Conservation (phyloP, 2,329 filamentous ascomycete species). For the Huntiella bhutanensis region DNA sequence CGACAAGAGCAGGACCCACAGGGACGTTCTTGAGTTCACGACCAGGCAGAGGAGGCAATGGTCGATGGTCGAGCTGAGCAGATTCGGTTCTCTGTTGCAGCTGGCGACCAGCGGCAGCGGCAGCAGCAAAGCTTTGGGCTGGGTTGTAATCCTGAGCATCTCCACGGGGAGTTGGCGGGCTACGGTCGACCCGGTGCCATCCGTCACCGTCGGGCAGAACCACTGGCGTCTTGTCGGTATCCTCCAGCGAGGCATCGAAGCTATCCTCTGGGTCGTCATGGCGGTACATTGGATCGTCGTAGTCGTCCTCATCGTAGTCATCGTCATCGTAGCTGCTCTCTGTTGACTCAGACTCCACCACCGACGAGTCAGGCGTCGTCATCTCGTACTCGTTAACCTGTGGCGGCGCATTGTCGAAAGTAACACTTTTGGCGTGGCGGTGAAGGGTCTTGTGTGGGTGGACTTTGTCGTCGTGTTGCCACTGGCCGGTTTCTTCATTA, state of each 20-base stretch:
- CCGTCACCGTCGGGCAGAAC: conserved; percentile 69
- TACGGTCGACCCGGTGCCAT: conserved; percentile 58
- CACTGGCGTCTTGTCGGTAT: conserved; percentile 91
- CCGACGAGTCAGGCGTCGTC: conserved; percentile 91
- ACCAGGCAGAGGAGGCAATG: conserved; percentile 69
- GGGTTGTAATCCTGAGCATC: conserved; percentile 36
- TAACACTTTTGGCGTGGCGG: conserved; percentile 88
- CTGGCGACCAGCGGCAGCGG: conserved; percentile 30
- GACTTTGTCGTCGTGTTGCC: conserved; percentile 45
- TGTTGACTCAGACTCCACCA: conserved; percentile 70
- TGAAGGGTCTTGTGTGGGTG: conserved; percentile 51
- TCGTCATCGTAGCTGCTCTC: conserved; percentile 86
- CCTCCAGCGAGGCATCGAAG: conserved; percentile 87
- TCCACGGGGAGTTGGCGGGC: conserved; percentile 17
- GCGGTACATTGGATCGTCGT: conserved; percentile 38
- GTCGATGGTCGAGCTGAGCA: conserved; percentile 59
- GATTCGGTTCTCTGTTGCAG: conserved; percentile 50
- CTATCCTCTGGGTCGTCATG: conserved; percentile 49
- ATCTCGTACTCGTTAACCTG: conserved; percentile 97
- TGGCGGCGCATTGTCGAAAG: conserved; percentile 82
- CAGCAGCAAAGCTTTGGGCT: conserved; percentile 23
- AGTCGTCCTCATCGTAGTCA: conserved; percentile 54
- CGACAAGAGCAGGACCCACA: background rate
- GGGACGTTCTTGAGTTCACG: conserved; percentile 18
- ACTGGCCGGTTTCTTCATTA: conserved; percentile 48